A percentile compares a stretch with the other conserved stretches of the same genome.
These are phyloP conservation scores for Nemania sp. DNA, from an alignment of 2,329 filamentous ascomycete species.

Conservation along the genomic window DNA sequence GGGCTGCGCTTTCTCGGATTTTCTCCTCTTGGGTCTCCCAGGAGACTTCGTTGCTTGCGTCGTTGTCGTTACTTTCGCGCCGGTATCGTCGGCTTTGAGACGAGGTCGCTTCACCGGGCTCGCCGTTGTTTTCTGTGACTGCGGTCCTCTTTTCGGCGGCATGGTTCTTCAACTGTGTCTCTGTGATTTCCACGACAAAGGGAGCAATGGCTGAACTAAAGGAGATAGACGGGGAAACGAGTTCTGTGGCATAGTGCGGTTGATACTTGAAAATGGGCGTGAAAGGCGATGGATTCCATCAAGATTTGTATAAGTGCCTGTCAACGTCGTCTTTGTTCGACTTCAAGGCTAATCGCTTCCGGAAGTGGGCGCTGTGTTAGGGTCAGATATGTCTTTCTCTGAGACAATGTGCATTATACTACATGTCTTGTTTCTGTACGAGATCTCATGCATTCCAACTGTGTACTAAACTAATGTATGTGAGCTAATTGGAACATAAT, in stretches of 20 bases:
- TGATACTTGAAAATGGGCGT: too few relatives aligned
- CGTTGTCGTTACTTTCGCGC: too few relatives aligned
- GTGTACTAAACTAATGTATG: too few relatives aligned
- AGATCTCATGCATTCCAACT: background rate
- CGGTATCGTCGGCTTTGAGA: background rate
- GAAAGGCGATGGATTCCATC: background rate
- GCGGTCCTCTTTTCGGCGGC: slow-evolving; percentile 6
- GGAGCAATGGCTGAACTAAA: too few relatives aligned
- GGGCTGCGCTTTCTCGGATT: too few relatives aligned
- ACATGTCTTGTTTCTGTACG: slow-evolving; percentile 5
- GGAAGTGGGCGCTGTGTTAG: background rate
- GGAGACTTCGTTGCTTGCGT: too few relatives aligned
- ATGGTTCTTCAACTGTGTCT: background rate
- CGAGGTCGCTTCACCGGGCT: slow-evolving; percentile 2
- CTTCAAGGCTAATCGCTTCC: slow-evolving; percentile 8
- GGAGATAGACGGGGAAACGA: too few relatives aligned
- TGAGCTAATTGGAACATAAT: too few relatives aligned
- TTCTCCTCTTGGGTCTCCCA: too few relatives aligned
- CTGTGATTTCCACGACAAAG: background rate
- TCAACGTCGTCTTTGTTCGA: slow-evolving; percentile 14
- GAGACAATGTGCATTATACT: slow-evolving; percentile 12
- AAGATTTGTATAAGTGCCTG: too few relatives aligned
- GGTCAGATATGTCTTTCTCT: background rate
- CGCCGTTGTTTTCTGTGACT: background rate
- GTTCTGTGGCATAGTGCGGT: too few relatives aligned